Evolutionary conservation across 2,329 filamentous ascomycete species (phyloP).

Genomic region (Coniochaeta pulveracea): DNA sequence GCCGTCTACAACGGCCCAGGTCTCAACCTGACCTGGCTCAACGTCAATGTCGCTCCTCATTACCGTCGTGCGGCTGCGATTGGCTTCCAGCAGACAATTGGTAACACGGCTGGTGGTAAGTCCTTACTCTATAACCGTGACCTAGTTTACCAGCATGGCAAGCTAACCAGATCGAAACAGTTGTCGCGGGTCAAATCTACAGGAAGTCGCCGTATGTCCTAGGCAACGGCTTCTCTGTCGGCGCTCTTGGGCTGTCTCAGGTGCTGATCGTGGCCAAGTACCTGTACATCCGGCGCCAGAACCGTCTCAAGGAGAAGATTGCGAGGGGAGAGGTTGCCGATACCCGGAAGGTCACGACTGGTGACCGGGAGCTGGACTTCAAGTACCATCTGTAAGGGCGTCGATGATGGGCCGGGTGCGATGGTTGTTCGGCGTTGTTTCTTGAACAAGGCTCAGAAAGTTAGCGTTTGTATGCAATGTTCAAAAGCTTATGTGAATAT

Average conservation of each 20-base stretch:
- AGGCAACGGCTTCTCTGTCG: constrained; percentile 17
- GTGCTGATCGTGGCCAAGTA: constrained; percentile 25
- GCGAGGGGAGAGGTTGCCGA: constrained; percentile 29
- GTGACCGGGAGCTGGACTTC: constrained; percentile 35
- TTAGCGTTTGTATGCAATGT: too few relatives aligned
- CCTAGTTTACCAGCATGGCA: too few relatives aligned
- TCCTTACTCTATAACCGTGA: too few relatives aligned
- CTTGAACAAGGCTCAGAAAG: too few relatives aligned
- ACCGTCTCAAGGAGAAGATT: constrained; percentile 25
- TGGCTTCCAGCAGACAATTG: constrained; percentile 31
- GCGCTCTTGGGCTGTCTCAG: constrained; percentile 17
- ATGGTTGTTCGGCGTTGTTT: too few relatives aligned
- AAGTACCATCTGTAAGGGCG: constrained; percentile 30
- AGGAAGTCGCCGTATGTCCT: constrained; percentile 19
- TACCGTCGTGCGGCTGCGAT: constrained; percentile 33
- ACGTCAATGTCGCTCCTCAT: constrained; percentile 31
- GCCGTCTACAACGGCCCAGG: constrained; percentile 36
- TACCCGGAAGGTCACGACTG: constrained; percentile 29
- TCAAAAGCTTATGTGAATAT: too few relatives aligned
- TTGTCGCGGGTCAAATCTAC: constrained; percentile 28
- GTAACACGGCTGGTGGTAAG: constrained; percentile 33
- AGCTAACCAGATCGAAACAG: too few relatives aligned
- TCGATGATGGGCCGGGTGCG: too few relatives aligned
- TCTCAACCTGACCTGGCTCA: constrained; percentile 33
- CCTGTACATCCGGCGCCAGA: constrained; percentile 29